phyloP scores from a whole-genome alignment of 129 eudicot genomes.

The Logfia minima region DNA sequence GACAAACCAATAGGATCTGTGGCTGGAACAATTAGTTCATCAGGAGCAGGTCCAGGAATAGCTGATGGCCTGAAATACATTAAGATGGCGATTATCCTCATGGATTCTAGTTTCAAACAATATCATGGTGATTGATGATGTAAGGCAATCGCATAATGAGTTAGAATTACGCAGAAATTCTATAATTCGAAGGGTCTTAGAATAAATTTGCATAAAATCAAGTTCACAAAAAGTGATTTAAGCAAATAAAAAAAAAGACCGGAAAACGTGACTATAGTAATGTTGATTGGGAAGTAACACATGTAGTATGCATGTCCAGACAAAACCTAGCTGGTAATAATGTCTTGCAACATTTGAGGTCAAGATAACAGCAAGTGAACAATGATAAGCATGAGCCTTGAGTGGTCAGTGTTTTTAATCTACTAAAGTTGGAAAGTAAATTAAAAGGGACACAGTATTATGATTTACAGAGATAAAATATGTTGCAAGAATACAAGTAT shows the following conservation, averaged over 20 bases:
- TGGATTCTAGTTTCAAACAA: neutral
- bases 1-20: slow-evolving; percentile 85
- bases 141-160: neutral
- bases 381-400: neutral
- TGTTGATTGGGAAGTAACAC: slow-evolving; percentile 5
- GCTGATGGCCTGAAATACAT: slow-evolving; percentile 73
- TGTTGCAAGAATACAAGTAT: neutral
- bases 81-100: slow-evolving; percentile 7
- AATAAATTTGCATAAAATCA: neutral
- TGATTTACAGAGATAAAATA: neutral
- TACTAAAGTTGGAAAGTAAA: neutral
- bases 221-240: neutral
- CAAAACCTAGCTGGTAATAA: neutral
- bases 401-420: neutral
- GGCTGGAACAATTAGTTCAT: slow-evolving; percentile 82
- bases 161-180: neutral
- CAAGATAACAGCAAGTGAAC: neutral
- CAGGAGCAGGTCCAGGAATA: slow-evolving; percentile 98
- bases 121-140: slow-evolving; percentile 9
- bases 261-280: too few species aligned
- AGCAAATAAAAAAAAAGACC: neutral
- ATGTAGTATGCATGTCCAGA: slow-evolving; percentile 11
- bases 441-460: neutral
- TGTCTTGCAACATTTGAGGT: neutral
- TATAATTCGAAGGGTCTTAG: neutral